Conservation (phyloP, 2,329 filamentous ascomycete genomes). For the Herpotrichia juniperi region DNA sequence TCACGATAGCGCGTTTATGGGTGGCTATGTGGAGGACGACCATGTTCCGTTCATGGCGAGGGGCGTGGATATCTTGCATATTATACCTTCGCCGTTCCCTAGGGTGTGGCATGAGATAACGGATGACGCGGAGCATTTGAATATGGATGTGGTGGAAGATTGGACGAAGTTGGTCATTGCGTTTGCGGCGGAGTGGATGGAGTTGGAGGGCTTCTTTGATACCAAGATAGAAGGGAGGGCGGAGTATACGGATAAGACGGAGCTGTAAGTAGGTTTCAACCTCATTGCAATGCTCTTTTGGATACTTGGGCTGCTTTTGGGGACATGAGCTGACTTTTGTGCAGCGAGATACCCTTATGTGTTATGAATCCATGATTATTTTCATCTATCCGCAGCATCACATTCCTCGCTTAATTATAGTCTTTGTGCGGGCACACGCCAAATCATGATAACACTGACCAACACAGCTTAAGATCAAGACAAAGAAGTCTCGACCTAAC, state of each 20-base stretch:
- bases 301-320: slow-evolving; percentile 23
- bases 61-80: slow-evolving; percentile 88
- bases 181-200: slow-evolving; percentile 94
- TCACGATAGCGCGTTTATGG: slow-evolving; percentile 51
- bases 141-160: slow-evolving; percentile 80
- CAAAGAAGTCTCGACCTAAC: slow-evolving; percentile 7
- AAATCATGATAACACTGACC: background rate
- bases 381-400: too few relatives aligned
- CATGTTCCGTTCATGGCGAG: slow-evolving; percentile 89
- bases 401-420: slow-evolving; percentile 5
- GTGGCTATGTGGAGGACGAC: slow-evolving; percentile 77
- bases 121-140: slow-evolving; percentile 86
- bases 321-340: slow-evolving; percentile 26
- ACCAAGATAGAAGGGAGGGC: slow-evolving; percentile 22
- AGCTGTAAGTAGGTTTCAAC: slow-evolving; percentile 41
- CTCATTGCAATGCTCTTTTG: slow-evolving; percentile 1
- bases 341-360: slow-evolving; percentile 38
- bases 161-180: slow-evolving; percentile 86
- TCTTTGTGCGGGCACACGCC: background rate
- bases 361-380: background rate
- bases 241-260: slow-evolving; percentile 32
- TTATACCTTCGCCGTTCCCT: slow-evolving; percentile 87
- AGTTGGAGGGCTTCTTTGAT: slow-evolving; percentile 52
- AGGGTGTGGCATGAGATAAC: slow-evolving; percentile 83
- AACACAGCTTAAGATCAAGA: background rate